Percentiles rank a stretch among this genome's conserved stretches.
Evolutionary conservation across 805 yeast species (phyloP).

Genomic region (Suhomyces xylopsoci): DNA sequence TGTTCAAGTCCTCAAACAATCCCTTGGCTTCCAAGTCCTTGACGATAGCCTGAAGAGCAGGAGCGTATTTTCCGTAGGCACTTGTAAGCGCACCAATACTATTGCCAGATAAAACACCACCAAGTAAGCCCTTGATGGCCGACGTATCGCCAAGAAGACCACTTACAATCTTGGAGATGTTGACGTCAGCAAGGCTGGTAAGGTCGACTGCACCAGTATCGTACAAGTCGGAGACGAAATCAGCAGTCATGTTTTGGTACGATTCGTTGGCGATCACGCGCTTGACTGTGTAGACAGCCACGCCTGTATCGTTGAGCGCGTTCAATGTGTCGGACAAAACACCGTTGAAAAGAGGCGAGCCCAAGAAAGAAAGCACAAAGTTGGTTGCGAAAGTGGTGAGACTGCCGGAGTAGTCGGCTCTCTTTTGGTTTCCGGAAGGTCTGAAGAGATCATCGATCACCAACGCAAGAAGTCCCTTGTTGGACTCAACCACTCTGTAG

Average conservation of each 20-base stretch:
- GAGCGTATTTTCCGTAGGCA: slow-evolving; percentile 23
- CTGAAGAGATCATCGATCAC: slow-evolving; percentile 7
- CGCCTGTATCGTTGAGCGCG: slow-evolving; percentile 42
- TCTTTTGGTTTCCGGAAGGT: slow-evolving; percentile 6
- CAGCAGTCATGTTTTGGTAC: slow-evolving; percentile 36
- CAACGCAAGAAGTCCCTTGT: slow-evolving; percentile 23
- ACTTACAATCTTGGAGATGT: slow-evolving; percentile 24
- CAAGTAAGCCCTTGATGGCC: slow-evolving; percentile 17
- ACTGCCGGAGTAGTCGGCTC: slow-evolving; percentile 17
- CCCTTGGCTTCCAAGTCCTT: slow-evolving; percentile 34
- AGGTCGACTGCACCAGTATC: slow-evolving; percentile 25
- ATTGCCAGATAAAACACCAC: slow-evolving; percentile 22
- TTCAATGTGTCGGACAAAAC: slow-evolving; percentile 25
- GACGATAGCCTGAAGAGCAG: slow-evolving; percentile 30
- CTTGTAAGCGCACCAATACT: slow-evolving; percentile 8
- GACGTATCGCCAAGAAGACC: slow-evolving; percentile 24
- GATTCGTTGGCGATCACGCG: slow-evolving; percentile 30
- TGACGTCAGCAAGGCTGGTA: slow-evolving; percentile 18
- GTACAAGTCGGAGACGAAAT: slow-evolving; percentile 25
- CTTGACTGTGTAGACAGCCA: slow-evolving; percentile 37
- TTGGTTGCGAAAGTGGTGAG: slow-evolving; percentile 28
- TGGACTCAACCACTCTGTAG: slow-evolving; percentile 29
- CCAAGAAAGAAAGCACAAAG: slow-evolving; percentile 24
- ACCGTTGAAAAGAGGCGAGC: slow-evolving; percentile 24
- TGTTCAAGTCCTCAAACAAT: slow-evolving; percentile 36